phyloP scores from a whole-genome alignment of 2,329 filamentous ascomycete genomes.

The Trichophyton benhamiae region DNA sequence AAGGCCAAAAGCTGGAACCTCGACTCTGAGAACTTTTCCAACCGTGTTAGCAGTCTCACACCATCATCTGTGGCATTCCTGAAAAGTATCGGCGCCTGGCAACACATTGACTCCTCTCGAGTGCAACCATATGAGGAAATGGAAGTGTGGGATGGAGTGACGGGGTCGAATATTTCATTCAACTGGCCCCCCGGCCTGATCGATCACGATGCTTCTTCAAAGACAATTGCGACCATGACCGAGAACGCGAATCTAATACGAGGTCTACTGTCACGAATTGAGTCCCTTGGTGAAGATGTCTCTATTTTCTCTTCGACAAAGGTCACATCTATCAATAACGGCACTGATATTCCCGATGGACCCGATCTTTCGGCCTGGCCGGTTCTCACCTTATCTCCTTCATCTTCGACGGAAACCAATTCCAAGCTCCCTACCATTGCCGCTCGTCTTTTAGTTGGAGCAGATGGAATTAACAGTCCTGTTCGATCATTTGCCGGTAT shows the following conservation, averaged over 20 bases:
- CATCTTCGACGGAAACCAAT: slow-evolving; percentile 14
- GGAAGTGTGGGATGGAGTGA: slow-evolving; percentile 96
- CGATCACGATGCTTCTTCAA: slow-evolving; percentile 35
- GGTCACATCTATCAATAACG: slow-evolving; percentile 68
- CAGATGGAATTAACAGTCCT: slow-evolving; percentile 88
- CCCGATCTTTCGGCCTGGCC: slow-evolving; percentile 80
- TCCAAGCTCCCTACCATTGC: slow-evolving; percentile 47
- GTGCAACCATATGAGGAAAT: slow-evolving; percentile 87
- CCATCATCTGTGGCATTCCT: slow-evolving; percentile 77
- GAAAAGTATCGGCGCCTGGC: slow-evolving; percentile 73
- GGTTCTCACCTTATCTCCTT: slow-evolving; percentile 59
- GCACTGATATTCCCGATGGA: slow-evolving; percentile 52
- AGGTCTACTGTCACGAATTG: slow-evolving; percentile 59
- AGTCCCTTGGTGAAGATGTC: slow-evolving; percentile 51
- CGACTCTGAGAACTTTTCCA: slow-evolving; percentile 62
- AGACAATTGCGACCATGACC: slow-evolving; percentile 85
- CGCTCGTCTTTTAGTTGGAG: slow-evolving; percentile 77
- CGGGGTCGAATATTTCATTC: slow-evolving; percentile 77
- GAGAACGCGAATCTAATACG: slow-evolving; percentile 86
- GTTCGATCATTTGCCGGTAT: slow-evolving; percentile 85
- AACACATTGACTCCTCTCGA: slow-evolving; percentile 56
- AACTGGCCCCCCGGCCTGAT: slow-evolving; percentile 46
- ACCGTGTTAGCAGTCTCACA: slow-evolving; percentile 90
- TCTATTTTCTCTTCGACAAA: slow-evolving; percentile 63
- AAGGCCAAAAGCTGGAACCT: slow-evolving; percentile 56